Conservation (phyloP, 163 green algal genomes). For the Trebouxiophyceae sp. region DNA sequence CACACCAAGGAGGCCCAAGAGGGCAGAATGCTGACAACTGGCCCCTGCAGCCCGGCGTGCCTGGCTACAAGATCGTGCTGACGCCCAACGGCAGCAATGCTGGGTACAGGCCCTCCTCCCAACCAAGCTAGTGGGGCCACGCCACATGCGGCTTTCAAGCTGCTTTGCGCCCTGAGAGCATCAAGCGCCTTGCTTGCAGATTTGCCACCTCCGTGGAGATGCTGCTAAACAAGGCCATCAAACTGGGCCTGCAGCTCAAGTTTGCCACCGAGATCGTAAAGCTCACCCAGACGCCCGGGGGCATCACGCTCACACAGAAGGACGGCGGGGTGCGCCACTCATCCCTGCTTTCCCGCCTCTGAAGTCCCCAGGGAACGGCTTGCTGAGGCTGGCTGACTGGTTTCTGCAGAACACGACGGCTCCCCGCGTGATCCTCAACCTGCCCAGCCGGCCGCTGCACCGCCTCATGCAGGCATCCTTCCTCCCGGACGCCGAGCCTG, state of each 20-base stretch:
- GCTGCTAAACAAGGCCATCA: slow-evolving; percentile 2
- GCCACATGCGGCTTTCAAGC: neutral
- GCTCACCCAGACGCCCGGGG: neutral
- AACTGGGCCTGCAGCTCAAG: slow-evolving; percentile 4
- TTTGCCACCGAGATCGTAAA: slow-evolving; percentile 5
- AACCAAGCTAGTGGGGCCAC: slow-evolving; percentile 4
- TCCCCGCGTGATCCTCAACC: slow-evolving; percentile 11
- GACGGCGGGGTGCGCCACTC: neutral
- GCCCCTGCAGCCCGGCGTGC: slow-evolving; percentile 9
- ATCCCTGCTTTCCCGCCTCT: too few species aligned
- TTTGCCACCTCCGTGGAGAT: slow-evolving; percentile 15
- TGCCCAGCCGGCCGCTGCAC: slow-evolving; percentile 12
- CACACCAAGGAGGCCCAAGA: too few species aligned
- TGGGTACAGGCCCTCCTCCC: slow-evolving; percentile 7
- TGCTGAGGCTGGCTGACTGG: too few species aligned
- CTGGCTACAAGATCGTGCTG: slow-evolving; percentile 12
- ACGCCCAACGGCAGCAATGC: slow-evolving; percentile 3
- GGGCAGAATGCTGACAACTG: neutral
- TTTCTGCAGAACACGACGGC: slow-evolving; percentile 8
- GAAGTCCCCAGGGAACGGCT: too few species aligned
- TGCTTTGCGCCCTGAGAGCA: neutral
- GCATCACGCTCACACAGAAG: neutral
- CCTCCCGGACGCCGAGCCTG: neutral
- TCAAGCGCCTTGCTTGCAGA: neutral
- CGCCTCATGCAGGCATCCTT: slow-evolving; percentile 9